Conservation (phyloP, 2,329 filamentous ascomycete species). For the Arthrobotrys musiformis region DNA sequence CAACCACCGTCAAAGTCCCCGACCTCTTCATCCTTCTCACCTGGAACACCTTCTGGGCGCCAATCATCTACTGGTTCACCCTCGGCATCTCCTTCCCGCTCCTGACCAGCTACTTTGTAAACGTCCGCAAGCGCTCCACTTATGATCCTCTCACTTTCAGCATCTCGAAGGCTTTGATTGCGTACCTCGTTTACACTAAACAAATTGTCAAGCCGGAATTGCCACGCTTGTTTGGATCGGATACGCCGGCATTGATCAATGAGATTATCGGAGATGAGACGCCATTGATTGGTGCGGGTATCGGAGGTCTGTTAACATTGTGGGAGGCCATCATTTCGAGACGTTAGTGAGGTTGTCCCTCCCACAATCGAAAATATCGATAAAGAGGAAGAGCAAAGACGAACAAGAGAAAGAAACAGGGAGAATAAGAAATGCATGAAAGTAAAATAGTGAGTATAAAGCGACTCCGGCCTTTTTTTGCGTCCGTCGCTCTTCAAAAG, state of each 20-base stretch:
- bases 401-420: neutral
- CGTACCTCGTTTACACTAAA: conserved; percentile 82
- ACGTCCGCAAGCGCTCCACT: conserved; percentile 46
- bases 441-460: neutral
- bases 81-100: conserved; percentile 48
- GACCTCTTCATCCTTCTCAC: conserved; percentile 47
- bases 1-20: conserved; percentile 40
- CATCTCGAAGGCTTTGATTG: conserved; percentile 82
- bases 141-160: conserved; percentile 87
- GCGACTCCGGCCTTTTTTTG: neutral
- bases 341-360: conserved; percentile 2
- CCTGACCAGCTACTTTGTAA: conserved; percentile 49
- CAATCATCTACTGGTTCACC: conserved; percentile 51
- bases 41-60: conserved; percentile 46
- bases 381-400: neutral
- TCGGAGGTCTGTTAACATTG: conserved; percentile 75
- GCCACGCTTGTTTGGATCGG: conserved; percentile 71
- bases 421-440: neutral
- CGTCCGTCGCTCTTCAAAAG: no score
- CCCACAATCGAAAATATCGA: neutral
- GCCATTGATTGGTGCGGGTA: conserved; percentile 74
- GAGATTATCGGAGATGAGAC: conserved; percentile 76
- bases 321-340: conserved; percentile 74
- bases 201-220: conserved; percentile 67
- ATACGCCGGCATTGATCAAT: conserved; percentile 73